Percentiles rank a stretch among this genome's conserved stretches.
phyloP scores from a whole-genome alignment of 129 eudicot species.

The Artemisia argyi region DNA sequence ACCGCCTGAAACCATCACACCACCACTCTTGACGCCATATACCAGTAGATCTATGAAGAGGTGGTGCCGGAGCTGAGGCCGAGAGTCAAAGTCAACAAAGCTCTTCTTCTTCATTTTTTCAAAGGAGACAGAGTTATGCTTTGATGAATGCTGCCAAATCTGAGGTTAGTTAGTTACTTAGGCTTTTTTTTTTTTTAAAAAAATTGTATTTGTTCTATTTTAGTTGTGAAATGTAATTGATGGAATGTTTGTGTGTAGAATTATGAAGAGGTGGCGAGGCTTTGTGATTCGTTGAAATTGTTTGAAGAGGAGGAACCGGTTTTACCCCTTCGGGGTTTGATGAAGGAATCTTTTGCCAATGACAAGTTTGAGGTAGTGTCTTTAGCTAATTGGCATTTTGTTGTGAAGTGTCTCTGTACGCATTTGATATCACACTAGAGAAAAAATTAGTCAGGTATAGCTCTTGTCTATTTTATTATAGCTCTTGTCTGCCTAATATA shows the following conservation, averaged over 20 bases:
- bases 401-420: no score
- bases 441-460: no score
- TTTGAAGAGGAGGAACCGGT: constrained; percentile 95
- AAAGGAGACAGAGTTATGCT: constrained; percentile 78
- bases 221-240: neutral
- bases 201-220: neutral
- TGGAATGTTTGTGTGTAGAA: constrained; percentile 41
- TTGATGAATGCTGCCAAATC: constrained; percentile 87
- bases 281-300: constrained; percentile 84
- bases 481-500: no score
- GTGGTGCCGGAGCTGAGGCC: constrained; percentile 45
- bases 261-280: constrained; percentile 89
- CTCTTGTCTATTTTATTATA: no score
- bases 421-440: no score
- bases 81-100: constrained; percentile 39
- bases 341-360: constrained; percentile 82
- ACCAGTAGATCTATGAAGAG: no score
- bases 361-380: constrained; percentile 81
- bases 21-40: no score
- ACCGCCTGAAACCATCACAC: no score
- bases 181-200: no score
- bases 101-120: constrained; percentile 53
- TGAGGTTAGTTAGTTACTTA: constrained; percentile 57
- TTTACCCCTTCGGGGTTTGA: constrained; percentile 54
- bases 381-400: no score